Conservation (phyloP, 768 basidiomycete genomes). For the Scleroderma bovista region DNA sequence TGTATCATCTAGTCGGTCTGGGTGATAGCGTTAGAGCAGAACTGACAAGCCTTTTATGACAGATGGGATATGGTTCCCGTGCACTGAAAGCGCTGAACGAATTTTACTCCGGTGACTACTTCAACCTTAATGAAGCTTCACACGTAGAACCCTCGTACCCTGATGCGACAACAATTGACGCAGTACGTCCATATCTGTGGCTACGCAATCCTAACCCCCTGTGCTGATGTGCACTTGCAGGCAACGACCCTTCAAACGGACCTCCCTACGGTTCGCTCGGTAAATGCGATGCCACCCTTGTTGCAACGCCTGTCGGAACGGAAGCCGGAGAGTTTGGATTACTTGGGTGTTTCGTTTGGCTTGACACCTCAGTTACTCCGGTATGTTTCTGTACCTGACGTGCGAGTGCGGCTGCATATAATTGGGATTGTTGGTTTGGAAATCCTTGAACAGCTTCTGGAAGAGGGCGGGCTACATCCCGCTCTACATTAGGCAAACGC, state of each 20-base stretch:
- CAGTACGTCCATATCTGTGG: conserved; percentile 26
- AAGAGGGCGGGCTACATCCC: conserved; percentile 90
- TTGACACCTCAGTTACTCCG: conserved; percentile 80
- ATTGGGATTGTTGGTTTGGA: neutral
- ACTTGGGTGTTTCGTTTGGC: conserved; percentile 94
- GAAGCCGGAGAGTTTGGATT: conserved; percentile 87
- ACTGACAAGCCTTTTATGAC: conserved; percentile 5
- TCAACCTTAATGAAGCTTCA: conserved; percentile 72
- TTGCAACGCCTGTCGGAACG: conserved; percentile 86
- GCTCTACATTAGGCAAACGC: conserved; percentile 88
- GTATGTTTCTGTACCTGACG: conserved; percentile 30
- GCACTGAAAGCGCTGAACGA: conserved; percentile 82
- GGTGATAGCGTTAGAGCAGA: neutral
- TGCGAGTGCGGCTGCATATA: neutral
- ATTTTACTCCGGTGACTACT: conserved; percentile 91
- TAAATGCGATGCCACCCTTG: conserved; percentile 83
- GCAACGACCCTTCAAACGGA: conserved; percentile 68
- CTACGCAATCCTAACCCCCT: too few species aligned
- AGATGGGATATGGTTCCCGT: conserved; percentile 97
- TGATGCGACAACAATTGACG: conserved; percentile 45
- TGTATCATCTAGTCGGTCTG: conserved; percentile 21
- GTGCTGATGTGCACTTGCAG: conserved; percentile 23
- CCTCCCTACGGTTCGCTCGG: conserved; percentile 63
- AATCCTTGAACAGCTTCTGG: conserved; percentile 67
- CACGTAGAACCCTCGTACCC: conserved; percentile 53